Conservation (phyloP, 352 stramenopile species). For the Phytophthora cajani region DNA sequence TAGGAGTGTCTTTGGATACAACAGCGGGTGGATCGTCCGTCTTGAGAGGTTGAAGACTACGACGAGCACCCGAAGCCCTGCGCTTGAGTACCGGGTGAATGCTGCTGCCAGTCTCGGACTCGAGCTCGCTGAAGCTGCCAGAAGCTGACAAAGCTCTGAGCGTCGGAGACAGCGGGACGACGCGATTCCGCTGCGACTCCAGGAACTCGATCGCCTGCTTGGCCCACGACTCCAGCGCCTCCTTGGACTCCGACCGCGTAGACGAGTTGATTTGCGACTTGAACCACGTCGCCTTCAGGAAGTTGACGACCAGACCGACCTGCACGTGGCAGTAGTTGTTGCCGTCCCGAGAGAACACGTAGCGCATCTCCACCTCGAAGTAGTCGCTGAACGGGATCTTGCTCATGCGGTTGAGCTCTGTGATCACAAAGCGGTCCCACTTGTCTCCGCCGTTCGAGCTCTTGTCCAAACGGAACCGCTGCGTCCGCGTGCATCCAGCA, state of each 20-base stretch:
- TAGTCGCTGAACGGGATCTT: conserved; percentile 85
- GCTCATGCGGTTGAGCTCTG: conserved; percentile 70
- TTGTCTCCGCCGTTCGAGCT: conserved; percentile 46
- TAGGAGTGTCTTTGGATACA: neutral
- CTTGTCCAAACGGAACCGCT: conserved; percentile 60
- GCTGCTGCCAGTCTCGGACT: conserved; percentile 19
- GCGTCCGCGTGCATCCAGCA: conserved; percentile 50
- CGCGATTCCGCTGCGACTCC: conserved; percentile 39
- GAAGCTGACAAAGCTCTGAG: conserved; percentile 18
- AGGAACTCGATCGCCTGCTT: conserved; percentile 61
- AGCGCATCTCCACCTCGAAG: conserved; percentile 85
- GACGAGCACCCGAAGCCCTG: conserved; percentile 6
- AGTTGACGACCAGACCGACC: conserved; percentile 76
- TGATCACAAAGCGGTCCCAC: conserved; percentile 70
- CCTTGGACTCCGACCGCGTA: conserved; percentile 73
- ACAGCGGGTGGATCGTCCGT: neutral
- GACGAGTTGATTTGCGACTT: conserved; percentile 86
- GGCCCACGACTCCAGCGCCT: conserved; percentile 68
- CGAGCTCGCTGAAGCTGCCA: conserved; percentile 33
- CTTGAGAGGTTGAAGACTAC: conserved; percentile 12
- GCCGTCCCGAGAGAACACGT: conserved; percentile 77
- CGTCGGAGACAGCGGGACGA: conserved; percentile 27
- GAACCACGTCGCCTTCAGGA: conserved; percentile 85
- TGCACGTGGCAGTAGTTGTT: conserved; percentile 81
- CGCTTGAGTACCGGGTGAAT: conserved; percentile 27